Evolutionary conservation across 1,284 basidiomycete species (phyloP), one percentile per base, ranked within the genome.

Genomic region (Rhodotorula sp.): DNA sequence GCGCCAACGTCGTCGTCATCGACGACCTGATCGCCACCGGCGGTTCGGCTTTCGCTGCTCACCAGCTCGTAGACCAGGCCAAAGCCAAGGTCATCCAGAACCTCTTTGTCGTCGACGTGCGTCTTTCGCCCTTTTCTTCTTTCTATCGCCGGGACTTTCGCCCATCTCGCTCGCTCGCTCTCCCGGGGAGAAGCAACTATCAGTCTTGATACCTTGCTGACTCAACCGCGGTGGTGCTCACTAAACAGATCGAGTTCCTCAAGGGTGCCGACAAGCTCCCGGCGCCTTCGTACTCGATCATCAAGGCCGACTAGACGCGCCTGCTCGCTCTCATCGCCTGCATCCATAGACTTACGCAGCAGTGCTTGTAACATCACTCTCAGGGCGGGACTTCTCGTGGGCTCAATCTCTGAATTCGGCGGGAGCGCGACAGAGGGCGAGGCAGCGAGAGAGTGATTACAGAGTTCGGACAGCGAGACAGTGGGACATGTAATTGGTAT

Each of bases 21-120:
- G 97, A 99, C 81, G 97, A 99, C 82, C 85, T 99, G 52, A 94
- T 99, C 74, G 97, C 97, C 0, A 99, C 97, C 57, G 94, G 94
- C 72, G 97, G 97, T 12, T 97, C 94, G 23, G 97, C 97, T 5
- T 89, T 88, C 75, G 95, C 95, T 2, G 95, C 97, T 15, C 95
- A 94, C 66, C 87, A 97, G 77, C 89, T 99, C 38, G 88, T 99
- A 70, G 84, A 86, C 5, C 67, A 74, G 68, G 60, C 62, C n/a
- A 68, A 67, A 16, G 72, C 56, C 52, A 68, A 65, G 43, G 69
- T 74, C 43, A 59, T 67, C 14, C 70, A 71, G 66, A 69, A 76
- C 66, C 56, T 76, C 49, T 76, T 76, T 55, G 69, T 74, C 47
- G 69, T 74, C 56, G 70, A 74, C 54, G 70, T 66, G 56, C 54